These are phyloP conservation scores for Candida cerambycidarum DNA, from an alignment of 805 yeast genomes.

Conservation along the genomic window DNA sequence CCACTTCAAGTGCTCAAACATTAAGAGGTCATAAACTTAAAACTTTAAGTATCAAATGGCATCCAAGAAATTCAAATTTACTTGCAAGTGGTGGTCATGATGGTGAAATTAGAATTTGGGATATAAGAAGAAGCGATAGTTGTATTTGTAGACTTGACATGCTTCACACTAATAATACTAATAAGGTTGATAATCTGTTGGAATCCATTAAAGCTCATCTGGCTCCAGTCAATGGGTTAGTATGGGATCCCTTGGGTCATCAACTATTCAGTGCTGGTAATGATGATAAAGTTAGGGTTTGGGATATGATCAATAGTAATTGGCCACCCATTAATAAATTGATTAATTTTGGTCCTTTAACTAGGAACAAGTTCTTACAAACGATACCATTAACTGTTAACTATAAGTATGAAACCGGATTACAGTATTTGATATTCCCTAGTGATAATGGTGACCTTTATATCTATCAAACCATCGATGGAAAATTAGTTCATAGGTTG, in stretches of 20 bases:
- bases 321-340: conserved; percentile 56
- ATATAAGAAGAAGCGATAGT: conserved; percentile 65
- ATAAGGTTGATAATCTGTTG: conserved; percentile 21
- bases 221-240: conserved; percentile 74
- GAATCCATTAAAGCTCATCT: conserved; percentile 63
- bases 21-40: conserved; percentile 60
- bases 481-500: conserved; percentile 61
- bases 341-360: conserved; percentile 74
- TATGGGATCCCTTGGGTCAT: conserved; percentile 70
- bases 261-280: conserved; percentile 66
- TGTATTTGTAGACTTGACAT: conserved; percentile 66
- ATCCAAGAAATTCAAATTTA: conserved; percentile 59
- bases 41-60: conserved; percentile 68
- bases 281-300: conserved; percentile 77
- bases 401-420: conserved; percentile 50
- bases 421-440: conserved; percentile 65
- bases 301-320: conserved; percentile 56
- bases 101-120: conserved; percentile 86
- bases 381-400: conserved; percentile 53
- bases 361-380: conserved; percentile 59
- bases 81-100: conserved; percentile 80
- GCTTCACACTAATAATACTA: conserved; percentile 36
- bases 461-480: conserved; percentile 58
- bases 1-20: conserved; percentile 72
- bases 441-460: conserved; percentile 74